Conservation (phyloP, 169 alveolate species). For the Cyclospora cayetanensis region DNA sequence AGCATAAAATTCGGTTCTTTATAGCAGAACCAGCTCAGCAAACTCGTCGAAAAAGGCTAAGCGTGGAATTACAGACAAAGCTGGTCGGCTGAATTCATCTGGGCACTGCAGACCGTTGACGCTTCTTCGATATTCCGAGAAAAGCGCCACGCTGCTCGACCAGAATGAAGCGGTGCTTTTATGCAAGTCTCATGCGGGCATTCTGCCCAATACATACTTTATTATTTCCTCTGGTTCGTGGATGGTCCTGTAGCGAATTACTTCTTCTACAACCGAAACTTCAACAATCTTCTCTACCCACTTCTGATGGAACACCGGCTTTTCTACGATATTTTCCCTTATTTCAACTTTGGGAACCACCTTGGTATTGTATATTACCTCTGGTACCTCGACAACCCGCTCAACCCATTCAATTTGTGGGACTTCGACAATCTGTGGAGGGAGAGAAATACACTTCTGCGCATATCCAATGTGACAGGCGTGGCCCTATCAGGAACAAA, state of each 20-base stretch:
- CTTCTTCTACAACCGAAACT: constrained; percentile 88
- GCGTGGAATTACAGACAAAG: too few relatives aligned
- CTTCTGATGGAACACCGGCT: constrained; percentile 85
- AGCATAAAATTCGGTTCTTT: too few relatives aligned
- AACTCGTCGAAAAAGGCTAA: too few relatives aligned
- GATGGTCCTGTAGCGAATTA: constrained; percentile 87
- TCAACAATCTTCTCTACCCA: constrained; percentile 89
- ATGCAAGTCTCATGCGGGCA: too few relatives aligned
- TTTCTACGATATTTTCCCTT: constrained; percentile 85
- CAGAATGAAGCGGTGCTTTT: too few relatives aligned
- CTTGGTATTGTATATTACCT: constrained; percentile 85
- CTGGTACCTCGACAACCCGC: constrained; percentile 88
- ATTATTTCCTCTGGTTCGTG: constrained; percentile 89
- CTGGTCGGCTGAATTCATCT: too few relatives aligned
- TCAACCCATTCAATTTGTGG: constrained; percentile 90
- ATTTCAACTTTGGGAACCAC: constrained; percentile 87
- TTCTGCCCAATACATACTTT: constrained; percentile 70
- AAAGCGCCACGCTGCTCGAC: too few relatives aligned
- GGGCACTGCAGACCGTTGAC: too few relatives aligned
- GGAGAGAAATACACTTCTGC: neutral
- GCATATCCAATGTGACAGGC: too few relatives aligned
- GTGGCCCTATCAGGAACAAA: too few relatives aligned
- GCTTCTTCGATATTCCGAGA: too few relatives aligned
- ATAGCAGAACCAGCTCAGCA: too few relatives aligned
- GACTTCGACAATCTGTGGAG: constrained; percentile 83